Evolutionary conservation across 2,329 filamentous ascomycete species (phyloP), one percentile per base, ranked within the genome.

Genomic region (Neoarthrinium moseri): DNA sequence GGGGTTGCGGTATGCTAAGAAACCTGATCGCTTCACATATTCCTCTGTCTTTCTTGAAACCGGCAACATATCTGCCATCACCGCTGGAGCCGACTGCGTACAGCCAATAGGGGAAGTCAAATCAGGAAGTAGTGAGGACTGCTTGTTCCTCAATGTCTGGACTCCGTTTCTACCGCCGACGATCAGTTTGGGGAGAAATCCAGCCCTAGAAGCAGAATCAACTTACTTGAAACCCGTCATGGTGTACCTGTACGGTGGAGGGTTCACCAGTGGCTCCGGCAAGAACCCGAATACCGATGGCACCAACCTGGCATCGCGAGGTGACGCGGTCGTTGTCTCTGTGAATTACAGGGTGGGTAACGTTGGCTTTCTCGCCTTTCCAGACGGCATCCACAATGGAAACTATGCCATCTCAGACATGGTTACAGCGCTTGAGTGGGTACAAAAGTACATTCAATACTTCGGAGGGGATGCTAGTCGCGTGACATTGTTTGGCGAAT

Each of bases 401-500:
- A 35, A 35, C 17, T 35, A 35, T 20, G 33, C 33, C 33, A 13
- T 35, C 17, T 35, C 33, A 20, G 33, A 35, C 17, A 35, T 35
- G 33, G 17, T 35, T 2, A 13, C 33, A 13, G 33, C 33, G 17
- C 62, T 84, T 6, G 65, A 80, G 51, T 84, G 80, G 80, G 69
- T 83, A 4, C 70, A 77, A 45, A 57, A 71, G 35, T 39, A 62
- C 30, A 62, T 64, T 43, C 48, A 55, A 15, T 54, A 55, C 27
- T 65, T 65, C 43, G 62, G 62, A n/a, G 62, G 62, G 15, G 58
- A 66, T 36, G 57, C 60, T 24, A 51, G 42, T 7, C 57, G 56
- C 23, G 58, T 66, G 21, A 65, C 61, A 13, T n/a, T 24, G 20
- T 39, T 39, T 39, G 36, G 36, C 12, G 21, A 39, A 17, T 39